phyloP scores from a whole-genome alignment of 2,329 filamentous ascomycete species.

The Fusarium begoniae region DNA sequence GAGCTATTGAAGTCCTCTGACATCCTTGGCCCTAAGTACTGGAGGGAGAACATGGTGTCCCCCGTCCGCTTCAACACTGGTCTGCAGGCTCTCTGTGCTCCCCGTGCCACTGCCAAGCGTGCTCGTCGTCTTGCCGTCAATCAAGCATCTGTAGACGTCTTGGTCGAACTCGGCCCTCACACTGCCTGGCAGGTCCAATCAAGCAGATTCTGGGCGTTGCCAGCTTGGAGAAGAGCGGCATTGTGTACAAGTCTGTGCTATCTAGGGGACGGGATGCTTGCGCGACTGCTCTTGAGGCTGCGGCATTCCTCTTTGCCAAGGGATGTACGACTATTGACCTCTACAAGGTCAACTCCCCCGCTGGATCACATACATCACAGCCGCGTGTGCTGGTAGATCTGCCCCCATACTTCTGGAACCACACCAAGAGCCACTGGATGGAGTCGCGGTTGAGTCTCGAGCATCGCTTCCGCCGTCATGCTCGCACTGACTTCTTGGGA shows the following conservation, averaged over 20 bases:
- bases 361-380: not conserved
- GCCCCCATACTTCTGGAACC: not conserved
- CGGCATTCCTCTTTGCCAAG: not conserved
- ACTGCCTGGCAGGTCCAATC: not conserved
- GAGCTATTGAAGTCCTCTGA: not conserved
- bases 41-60: not conserved
- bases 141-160: not conserved
- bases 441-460: not conserved
- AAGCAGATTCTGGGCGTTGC: not conserved
- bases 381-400: not conserved
- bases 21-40: not conserved
- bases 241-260: not conserved
- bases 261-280: not conserved
- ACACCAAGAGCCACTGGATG: not conserved
- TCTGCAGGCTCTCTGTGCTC: not conserved
- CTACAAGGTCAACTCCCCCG: not conserved
- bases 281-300: not conserved
- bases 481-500: not conserved
- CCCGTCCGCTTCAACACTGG: not conserved
- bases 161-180: not conserved
- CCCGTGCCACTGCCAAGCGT: not conserved
- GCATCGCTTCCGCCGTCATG: not conserved
- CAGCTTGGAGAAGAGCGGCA: not conserved
- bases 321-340: not conserved
- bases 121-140: not conserved